Conservation (phyloP, 2,329 filamentous ascomycete species). For the Verticillium nonalfalfae region DNA sequence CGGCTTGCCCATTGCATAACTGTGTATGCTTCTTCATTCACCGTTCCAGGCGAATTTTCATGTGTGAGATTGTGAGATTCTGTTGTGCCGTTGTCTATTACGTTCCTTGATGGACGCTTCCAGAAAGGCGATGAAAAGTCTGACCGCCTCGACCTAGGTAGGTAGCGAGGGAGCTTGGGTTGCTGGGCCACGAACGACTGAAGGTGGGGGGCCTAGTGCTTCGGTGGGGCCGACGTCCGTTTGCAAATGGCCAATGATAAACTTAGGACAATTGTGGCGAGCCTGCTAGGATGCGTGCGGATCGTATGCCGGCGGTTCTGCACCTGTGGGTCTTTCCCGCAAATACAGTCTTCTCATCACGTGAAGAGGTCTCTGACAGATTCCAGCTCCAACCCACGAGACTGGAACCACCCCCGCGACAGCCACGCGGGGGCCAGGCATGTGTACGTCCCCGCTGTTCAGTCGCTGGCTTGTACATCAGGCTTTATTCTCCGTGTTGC, state of each 20-base stretch:
- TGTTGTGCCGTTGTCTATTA: not conserved
- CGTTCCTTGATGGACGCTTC: not conserved
- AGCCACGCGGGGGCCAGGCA: not conserved
- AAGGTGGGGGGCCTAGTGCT: not conserved
- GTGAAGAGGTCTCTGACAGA: not conserved
- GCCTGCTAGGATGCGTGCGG: not conserved
- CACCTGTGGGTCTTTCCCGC: not conserved
- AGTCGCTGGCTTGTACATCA: not conserved
- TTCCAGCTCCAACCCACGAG: not conserved
- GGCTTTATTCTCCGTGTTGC: not conserved
- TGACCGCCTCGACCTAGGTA: not conserved
- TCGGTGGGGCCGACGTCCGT: not conserved
- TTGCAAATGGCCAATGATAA: not conserved
- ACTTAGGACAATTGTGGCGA: not conserved
- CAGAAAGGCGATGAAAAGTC: not conserved
- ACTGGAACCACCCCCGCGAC: not conserved
- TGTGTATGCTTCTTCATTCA: too few species aligned
- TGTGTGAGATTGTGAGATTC: too few species aligned
- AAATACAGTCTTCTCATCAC: not conserved
- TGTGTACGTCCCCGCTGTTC: not conserved
- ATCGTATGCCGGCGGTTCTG: not conserved
- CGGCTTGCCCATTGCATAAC: too few species aligned
- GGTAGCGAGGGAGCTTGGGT: not conserved
- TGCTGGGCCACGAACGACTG: not conserved
- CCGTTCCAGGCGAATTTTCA: too few species aligned